Evolutionary conservation across 352 stramenopile genomes (phyloP).

Genomic region (Albugo candida): DNA sequence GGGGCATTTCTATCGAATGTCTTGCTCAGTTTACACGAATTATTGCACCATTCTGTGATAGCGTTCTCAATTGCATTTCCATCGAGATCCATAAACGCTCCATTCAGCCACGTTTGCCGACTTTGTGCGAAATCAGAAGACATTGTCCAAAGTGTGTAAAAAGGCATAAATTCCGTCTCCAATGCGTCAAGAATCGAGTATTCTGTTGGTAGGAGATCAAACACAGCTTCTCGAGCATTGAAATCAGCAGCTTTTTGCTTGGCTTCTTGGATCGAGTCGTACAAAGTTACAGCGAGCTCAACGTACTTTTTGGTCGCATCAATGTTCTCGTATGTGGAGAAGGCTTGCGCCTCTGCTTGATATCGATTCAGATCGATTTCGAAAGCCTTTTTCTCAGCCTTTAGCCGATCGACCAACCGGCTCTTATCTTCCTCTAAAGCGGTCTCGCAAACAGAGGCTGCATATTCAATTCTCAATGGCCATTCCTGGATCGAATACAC

Average conservation of each 20-base stretch:
- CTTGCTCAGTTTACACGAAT: conserved; percentile 82
- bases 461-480: conserved; percentile 58
- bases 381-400: conserved; percentile 81
- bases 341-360: conserved; percentile 72
- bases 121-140: conserved; percentile 85
- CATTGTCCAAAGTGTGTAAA: conserved; percentile 92
- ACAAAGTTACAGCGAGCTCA: conserved; percentile 66
- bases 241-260: conserved; percentile 83
- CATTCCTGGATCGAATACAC: conserved; percentile 81
- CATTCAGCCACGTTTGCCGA: conserved; percentile 83
- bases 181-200: conserved; percentile 76
- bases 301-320: conserved; percentile 81
- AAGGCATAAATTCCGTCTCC: conserved; percentile 74
- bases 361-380: conserved; percentile 75
- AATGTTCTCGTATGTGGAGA: conserved; percentile 78
- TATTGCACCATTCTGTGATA: conserved; percentile 88
- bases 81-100: conserved; percentile 81
- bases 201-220: conserved; percentile 84
- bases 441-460: conserved; percentile 70
- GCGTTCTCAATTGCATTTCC: conserved; percentile 73
- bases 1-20: conserved; percentile 76
- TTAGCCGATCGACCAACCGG: conserved; percentile 86
- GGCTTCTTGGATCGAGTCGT: conserved; percentile 80
- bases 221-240: conserved; percentile 83
- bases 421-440: conserved; percentile 83